Base-by-base conservation (phyloP, 192 early-diverging fungal species). In the Geosiphon pyriformis region DNA sequence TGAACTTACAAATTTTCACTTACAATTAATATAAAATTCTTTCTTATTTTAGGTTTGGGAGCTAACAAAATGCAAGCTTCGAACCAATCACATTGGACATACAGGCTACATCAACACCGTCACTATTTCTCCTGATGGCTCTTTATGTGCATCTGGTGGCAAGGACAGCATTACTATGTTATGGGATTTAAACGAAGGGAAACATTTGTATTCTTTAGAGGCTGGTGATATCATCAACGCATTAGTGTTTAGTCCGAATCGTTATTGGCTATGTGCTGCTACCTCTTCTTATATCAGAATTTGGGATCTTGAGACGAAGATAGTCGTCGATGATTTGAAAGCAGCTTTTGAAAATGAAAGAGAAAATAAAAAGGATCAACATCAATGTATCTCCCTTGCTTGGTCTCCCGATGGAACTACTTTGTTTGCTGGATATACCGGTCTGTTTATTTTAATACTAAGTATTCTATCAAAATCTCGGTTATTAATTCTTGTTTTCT, bases 221-320 rank as follows among this genome's bases (percentile, higher is more conserved):
- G 95, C 93, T 75, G 92, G 88, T 64, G 90, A 91, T 80, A 82
- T 87, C 76, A 93, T 99, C 90, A 92, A 99, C 87, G 88, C 95
- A 69, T 85, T 99, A 58, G 88, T 89, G 72, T 99, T 99, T 91
- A 96, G 94, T 72, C 96, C 96, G 77, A 98, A 99, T 93, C 87
- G 95, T 64, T 99, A 99, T 93, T 99, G 96, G 96, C 87, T 99
- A 77, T 95, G 93, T 87, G 96, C 95, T 76, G 96, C 96, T 77
- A 96, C 95, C 70, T 81, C 82, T 70, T 83, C 83, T 68, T 86
- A 87, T 81, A 96, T 99, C 90, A 96, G 94, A 91, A 94, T 99
- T 87, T 99, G 95, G 95, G 96, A 99, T 80, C 82, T 99, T 69
- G 94, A 99, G 85, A 90, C 87, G 86, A 99, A 99, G 92, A 85